These are phyloP conservation scores for Syzygium syzygioides DNA, from an alignment of 441 rosid genomes.

Conservation along the genomic window DNA sequence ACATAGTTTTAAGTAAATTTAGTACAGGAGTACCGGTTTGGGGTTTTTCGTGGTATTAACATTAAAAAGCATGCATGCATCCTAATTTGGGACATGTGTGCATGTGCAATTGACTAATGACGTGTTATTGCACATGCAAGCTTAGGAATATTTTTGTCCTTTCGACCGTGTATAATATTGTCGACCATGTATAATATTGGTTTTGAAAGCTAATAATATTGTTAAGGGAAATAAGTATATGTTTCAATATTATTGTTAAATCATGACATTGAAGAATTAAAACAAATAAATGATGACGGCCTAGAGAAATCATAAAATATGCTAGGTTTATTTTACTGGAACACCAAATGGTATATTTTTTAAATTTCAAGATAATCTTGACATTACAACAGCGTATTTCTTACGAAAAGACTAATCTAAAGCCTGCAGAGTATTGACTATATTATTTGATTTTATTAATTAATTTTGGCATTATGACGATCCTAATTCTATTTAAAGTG, in stretches of 20 bases:
- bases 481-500: neutral
- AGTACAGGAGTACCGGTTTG: fast-evolving
- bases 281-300: neutral
- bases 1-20: too few species aligned
- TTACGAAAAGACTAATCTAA: neutral
- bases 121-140: neutral
- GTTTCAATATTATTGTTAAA: neutral
- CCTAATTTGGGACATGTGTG: neutral
- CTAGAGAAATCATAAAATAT: neutral
- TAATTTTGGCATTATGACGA: neutral
- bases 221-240: neutral
- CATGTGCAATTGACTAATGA: neutral
- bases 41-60: too few species aligned
- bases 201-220: neutral
- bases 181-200: neutral
- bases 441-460: neutral
- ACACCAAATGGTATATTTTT: neutral
- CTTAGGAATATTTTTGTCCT: neutral
- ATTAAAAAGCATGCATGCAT: neutral
- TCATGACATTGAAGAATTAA: neutral
- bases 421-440: neutral
- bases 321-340: neutral
- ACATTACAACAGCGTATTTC: neutral
- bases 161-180: neutral
- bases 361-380: neutral